phyloP scores from a whole-genome alignment of 1,284 basidiomycete species.

The Tausonia pullulans region DNA sequence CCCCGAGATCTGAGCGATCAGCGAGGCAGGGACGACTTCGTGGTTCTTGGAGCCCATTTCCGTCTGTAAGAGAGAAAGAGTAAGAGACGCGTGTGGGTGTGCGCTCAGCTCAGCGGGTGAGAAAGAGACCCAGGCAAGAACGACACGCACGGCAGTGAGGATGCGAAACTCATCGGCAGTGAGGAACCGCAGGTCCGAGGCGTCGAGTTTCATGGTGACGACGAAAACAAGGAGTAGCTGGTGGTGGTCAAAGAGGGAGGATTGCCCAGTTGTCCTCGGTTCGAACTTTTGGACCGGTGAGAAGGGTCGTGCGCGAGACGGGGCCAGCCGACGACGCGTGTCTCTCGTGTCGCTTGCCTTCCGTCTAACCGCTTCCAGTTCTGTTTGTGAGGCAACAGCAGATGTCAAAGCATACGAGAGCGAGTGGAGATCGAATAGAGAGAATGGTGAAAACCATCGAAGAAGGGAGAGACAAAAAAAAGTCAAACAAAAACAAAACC shows the following conservation, averaged over 20 bases:
- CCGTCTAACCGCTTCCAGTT: too few species aligned
- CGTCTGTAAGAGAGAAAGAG: constrained; percentile 43
- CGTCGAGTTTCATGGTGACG: constrained; percentile 74
- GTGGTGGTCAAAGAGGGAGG: neutral
- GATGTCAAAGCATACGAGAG: too few species aligned
- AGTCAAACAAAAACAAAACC: too few species aligned
- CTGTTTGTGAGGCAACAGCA: too few species aligned
- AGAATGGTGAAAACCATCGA: too few species aligned
- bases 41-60: constrained; percentile 99
- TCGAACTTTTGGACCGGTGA: too few species aligned
- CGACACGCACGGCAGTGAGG: constrained; percentile 65
- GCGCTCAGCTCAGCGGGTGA: neutral
- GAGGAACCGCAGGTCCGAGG: constrained; percentile 87
- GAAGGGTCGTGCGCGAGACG: too few species aligned
- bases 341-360: too few species aligned
- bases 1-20: constrained; percentile 86
- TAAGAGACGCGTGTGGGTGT: neutral
- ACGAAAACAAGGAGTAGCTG: neutral
- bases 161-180: constrained; percentile 89
- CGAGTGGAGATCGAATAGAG: too few species aligned
- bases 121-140: neutral
- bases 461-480: too few species aligned
- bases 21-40: constrained; percentile 77
- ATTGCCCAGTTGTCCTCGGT: neutral
- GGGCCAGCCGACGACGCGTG: too few species aligned